Conservation (phyloP, 2,329 filamentous ascomycete genomes). For the Arthrinium phaeospermum region DNA sequence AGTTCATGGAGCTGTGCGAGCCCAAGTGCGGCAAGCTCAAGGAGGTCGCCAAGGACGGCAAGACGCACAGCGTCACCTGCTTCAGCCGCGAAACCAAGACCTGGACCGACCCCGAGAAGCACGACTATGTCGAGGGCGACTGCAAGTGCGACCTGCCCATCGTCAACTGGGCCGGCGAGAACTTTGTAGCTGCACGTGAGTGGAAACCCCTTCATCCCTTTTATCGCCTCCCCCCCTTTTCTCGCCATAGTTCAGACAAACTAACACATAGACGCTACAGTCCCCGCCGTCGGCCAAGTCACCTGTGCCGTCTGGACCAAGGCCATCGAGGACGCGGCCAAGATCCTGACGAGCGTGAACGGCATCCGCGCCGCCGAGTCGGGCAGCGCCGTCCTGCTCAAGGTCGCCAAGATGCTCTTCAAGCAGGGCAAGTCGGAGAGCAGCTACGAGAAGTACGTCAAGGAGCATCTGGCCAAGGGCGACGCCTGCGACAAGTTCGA, state of each 20-base stretch:
- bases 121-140: slow-evolving; percentile 8
- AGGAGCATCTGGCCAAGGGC: slow-evolving; percentile 1
- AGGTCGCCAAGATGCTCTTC: slow-evolving; percentile 11
- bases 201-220: background rate
- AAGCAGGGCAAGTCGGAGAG: slow-evolving; percentile 10
- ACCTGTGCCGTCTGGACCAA: slow-evolving; percentile 11
- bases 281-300: slow-evolving; percentile 1
- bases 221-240: background rate
- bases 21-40: slow-evolving; percentile 17
- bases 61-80: slow-evolving; percentile 15
- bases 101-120: slow-evolving; percentile 11
- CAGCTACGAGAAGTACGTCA: slow-evolving; percentile 11
- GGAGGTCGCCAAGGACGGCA: slow-evolving; percentile 11
- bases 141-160: slow-evolving; percentile 6
- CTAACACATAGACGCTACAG: background rate
- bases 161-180: background rate
- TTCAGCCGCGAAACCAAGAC: background rate
- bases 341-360: slow-evolving; percentile 10
- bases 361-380: background rate
- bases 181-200: background rate
- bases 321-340: background rate
- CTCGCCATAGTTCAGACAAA: too few relatives aligned
- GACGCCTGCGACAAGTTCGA: slow-evolving; percentile 10
- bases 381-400: background rate
- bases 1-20: slow-evolving; percentile 11